Evolutionary conservation across 441 rosid genomes (phyloP), one percentile per base, ranked within the genome.

Genomic region (Mallotus japonicus): DNA sequence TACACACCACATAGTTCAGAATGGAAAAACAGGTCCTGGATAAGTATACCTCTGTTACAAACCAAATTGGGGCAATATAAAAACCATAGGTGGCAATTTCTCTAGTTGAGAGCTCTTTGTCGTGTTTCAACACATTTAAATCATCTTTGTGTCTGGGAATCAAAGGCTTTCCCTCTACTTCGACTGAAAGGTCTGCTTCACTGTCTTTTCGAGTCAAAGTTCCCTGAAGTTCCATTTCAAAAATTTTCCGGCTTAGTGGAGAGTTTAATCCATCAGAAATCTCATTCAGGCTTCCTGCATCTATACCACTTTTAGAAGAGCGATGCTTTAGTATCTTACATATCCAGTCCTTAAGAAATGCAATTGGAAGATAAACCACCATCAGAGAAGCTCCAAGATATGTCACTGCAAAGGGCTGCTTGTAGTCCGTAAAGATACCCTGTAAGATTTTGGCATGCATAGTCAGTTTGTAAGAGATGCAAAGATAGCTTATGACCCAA

Each of bases 321-420:
- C 70, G 79, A 13, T 73, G 80, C 74, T 78, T 81, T 62, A 91
- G 81, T 66, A 86, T 73, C 51, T 82, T 82, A 75, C 85, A 87
- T 71, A 93, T 50, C 95, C 92, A 89, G 78, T 95, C 99, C 86
- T 90, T 95, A 49, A 95, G 76, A 80, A 85, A 89, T 3, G 99
- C 95, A 53, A 95, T 70, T 20, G 99, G 99, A 74, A 95, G 92
- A 92, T 95, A 95, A 80, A 95, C 86, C 56, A 95, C 90, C 97
- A 95, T 82, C 66, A 95, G 90, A 65, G 98, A 93, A 77, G 98
- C 98, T 82, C 99, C 99, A 47, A 95, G 94, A 78, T 92, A 95
- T 56, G 99, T 92, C 79, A 92, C 99, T n/a, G 92, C 99, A 85
- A 95, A 95, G 37, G 98, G 98, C 82, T 95, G 98, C 83, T 92